Evolutionary conservation across 352 stramenopile species (phyloP).

Genomic region (Globisporangium ultimum): DNA sequence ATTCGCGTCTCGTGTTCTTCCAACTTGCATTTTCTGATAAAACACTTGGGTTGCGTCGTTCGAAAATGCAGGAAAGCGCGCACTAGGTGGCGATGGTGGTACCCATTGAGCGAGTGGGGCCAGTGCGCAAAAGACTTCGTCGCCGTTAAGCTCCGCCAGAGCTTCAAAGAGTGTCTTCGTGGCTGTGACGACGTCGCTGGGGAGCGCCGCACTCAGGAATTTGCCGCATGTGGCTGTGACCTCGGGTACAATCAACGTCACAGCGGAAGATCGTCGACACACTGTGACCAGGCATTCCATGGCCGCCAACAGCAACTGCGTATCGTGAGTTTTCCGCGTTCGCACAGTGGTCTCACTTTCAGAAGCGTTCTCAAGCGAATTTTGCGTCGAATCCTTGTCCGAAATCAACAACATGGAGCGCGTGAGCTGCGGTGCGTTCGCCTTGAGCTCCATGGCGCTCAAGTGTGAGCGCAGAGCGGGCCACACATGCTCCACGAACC

Average conservation of each 20-base stretch:
- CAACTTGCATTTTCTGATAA: slow-evolving; percentile 17
- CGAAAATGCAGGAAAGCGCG: slow-evolving; percentile 34
- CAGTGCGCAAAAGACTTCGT: slow-evolving; percentile 68
- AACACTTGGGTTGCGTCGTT: slow-evolving; percentile 26
- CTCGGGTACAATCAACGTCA: slow-evolving; percentile 60
- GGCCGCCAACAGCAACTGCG: slow-evolving; percentile 51
- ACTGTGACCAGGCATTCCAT: slow-evolving; percentile 55
- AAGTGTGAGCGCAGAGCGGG: slow-evolving; percentile 48
- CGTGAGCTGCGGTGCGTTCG: slow-evolving; percentile 35
- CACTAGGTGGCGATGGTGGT: slow-evolving; percentile 37
- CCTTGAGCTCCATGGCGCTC: slow-evolving; percentile 29
- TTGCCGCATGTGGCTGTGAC: slow-evolving; percentile 37
- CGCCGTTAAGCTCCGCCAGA: slow-evolving; percentile 54
- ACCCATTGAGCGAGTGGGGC: slow-evolving; percentile 49
- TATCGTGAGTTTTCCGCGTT: slow-evolving; percentile 49
- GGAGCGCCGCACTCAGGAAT: slow-evolving; percentile 38
- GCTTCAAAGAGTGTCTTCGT: slow-evolving; percentile 39
- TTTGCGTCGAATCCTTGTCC: neutral
- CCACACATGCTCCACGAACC: slow-evolving; percentile 82
- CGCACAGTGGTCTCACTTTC: slow-evolving; percentile 1
- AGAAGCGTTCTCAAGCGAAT: neutral
- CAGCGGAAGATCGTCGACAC: slow-evolving; percentile 30
- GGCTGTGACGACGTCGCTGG: slow-evolving; percentile 30
- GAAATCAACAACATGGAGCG: slow-evolving; percentile 65
- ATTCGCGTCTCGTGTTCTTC: neutral